Evolutionary conservation across 1,139 yeast species (phyloP).

Genomic region (Lodderomyces jiufengensis): DNA sequence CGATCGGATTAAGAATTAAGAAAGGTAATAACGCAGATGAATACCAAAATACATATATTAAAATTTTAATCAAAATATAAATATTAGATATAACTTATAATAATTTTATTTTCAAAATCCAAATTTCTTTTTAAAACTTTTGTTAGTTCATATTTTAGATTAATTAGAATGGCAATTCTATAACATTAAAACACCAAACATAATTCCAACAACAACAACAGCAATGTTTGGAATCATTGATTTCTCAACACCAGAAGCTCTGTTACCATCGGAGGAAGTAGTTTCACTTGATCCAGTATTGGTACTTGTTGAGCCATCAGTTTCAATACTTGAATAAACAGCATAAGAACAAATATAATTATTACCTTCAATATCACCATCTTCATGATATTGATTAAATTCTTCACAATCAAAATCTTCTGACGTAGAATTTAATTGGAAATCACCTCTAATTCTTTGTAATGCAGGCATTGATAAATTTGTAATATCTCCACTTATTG

Average conservation of each 20-base stretch:
- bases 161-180: too few species aligned
- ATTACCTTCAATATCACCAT: conserved; percentile 42
- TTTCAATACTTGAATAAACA: conserved; percentile 15
- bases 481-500: conserved; percentile 36
- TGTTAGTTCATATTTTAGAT: too few species aligned
- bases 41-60: too few species aligned
- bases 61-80: too few species aligned
- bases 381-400: conserved; percentile 31
- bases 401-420: conserved; percentile 38
- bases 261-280: not conserved
- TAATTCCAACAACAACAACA: too few species aligned
- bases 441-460: conserved; percentile 44
- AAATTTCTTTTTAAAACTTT: too few species aligned
- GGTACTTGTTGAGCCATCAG: conserved; percentile 5
- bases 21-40: too few species aligned
- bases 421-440: conserved; percentile 33
- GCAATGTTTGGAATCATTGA: not conserved
- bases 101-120: too few species aligned
- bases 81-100: too few species aligned
- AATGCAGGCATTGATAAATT: conserved; percentile 39
- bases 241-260: conserved; percentile 1
- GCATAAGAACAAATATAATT: conserved; percentile 44
- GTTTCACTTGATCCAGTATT: conserved; percentile 8
- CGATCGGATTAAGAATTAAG: conserved; percentile 55
- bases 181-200: too few species aligned